Evolutionary conservation across 495 filamentous ascomycete genomes (phyloP).

Genomic region (Aspergillus biplanus): DNA sequence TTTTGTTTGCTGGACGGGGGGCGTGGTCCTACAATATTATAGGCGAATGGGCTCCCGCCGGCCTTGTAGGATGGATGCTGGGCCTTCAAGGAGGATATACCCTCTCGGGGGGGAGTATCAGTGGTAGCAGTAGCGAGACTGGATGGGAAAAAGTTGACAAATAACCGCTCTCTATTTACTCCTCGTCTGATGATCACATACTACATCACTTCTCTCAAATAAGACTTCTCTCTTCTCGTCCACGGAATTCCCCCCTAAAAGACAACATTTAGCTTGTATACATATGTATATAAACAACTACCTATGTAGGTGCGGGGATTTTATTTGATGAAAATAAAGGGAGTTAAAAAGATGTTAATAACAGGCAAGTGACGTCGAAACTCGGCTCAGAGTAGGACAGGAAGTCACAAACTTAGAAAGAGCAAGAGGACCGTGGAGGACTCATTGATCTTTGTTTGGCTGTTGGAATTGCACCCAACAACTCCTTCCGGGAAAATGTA

Average conservation of each 20-base stretch:
- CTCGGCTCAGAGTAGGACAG: no score
- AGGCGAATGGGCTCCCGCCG: conserved; percentile 78
- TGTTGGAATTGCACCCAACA: no score
- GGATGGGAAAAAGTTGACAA: conserved; percentile 41
- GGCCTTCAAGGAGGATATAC: conserved; percentile 58
- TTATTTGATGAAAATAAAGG: no score
- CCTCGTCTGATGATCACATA: background rate
- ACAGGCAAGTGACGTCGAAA: no score
- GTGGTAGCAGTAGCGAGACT: conserved; percentile 43
- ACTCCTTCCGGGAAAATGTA: no score
- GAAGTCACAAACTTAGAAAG: no score
- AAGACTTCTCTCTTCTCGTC: background rate
- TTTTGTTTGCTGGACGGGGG: conserved; percentile 79
- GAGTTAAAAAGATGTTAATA: no score
- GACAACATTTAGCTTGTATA: no score
- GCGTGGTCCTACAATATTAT: conserved; percentile 83
- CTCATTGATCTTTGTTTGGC: no score
- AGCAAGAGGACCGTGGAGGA: no score
- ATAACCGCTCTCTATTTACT: background rate
- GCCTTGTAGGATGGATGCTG: conserved; percentile 88
- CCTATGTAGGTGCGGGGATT: no score
- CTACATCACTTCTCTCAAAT: conserved; percentile 16
- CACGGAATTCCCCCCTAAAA: background rate
- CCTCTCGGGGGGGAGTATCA: conserved; percentile 26
- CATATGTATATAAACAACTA: no score